Evolutionary conservation across 495 filamentous ascomycete species (phyloP).

Genomic region (Endocarpon pusillum): DNA sequence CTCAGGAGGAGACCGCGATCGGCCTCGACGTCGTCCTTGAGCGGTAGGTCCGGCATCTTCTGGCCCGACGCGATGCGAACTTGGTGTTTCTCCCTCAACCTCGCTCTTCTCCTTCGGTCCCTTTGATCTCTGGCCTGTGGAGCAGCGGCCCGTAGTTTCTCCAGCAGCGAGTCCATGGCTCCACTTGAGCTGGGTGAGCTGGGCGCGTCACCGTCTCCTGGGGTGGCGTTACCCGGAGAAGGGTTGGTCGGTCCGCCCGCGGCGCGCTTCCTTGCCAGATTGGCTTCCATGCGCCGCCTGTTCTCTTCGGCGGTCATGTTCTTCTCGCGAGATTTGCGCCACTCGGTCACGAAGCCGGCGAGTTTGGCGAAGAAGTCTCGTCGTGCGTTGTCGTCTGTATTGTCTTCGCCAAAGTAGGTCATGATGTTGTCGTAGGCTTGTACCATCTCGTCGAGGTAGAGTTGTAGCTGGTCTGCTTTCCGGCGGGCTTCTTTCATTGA

Average conservation of each 20-base stretch:
- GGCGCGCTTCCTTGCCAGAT: slow-evolving; percentile 79
- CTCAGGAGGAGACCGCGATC: slow-evolving; percentile 23
- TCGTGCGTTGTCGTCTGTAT: slow-evolving; percentile 78
- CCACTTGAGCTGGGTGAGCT: slow-evolving; percentile 63
- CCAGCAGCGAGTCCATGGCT: slow-evolving; percentile 91
- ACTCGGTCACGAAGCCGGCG: slow-evolving; percentile 78
- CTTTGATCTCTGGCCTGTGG: slow-evolving; percentile 76
- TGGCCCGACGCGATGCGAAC: slow-evolving; percentile 82
- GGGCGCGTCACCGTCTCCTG: slow-evolving; percentile 27
- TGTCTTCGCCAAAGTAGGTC: slow-evolving; percentile 92
- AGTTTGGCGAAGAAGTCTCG: slow-evolving; percentile 94
- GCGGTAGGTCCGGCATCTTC: slow-evolving; percentile 50
- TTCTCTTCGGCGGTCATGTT: slow-evolving; percentile 72
- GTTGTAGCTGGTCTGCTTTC: slow-evolving; percentile 89
- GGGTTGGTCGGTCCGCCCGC: no score
- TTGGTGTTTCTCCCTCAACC: slow-evolving; percentile 80
- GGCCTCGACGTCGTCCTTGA: slow-evolving; percentile 11
- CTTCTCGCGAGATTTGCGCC: slow-evolving; percentile 85
- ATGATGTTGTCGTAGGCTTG: slow-evolving; percentile 89
- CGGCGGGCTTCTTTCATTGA: slow-evolving; percentile 91
- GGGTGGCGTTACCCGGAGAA: slow-evolving; percentile 28
- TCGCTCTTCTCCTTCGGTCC: slow-evolving; percentile 70
- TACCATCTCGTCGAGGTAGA: slow-evolving; percentile 86
- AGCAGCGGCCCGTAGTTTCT: slow-evolving; percentile 86
- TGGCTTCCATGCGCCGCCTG: slow-evolving; percentile 67